Percentiles rank a stretch among this genome's conserved stretches.
Evolutionary conservation across 495 filamentous ascomycete species (phyloP).

Genomic region (Aspergillus taichungensis): DNA sequence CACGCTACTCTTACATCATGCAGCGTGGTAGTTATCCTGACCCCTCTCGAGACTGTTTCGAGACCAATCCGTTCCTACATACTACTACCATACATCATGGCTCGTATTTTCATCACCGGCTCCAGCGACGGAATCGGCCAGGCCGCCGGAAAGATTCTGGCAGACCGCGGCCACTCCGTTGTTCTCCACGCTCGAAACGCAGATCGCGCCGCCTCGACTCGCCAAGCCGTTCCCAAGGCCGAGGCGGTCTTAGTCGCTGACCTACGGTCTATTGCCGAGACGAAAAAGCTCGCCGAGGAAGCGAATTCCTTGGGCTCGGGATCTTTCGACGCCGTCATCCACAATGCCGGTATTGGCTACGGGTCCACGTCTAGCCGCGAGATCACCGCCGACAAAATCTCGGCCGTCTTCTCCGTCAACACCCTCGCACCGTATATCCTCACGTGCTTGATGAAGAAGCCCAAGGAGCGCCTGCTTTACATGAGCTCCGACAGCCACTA

Average conservation of each 20-base stretch:
- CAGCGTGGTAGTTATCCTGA: no score
- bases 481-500: constrained; percentile 44
- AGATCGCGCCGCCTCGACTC: constrained; percentile 36
- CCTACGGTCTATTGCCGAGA: constrained; percentile 41
- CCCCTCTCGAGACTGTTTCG: no score
- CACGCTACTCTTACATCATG: no score
- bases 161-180: constrained; percentile 44
- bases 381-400: constrained; percentile 38
- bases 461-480: constrained; percentile 40
- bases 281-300: constrained; percentile 41
- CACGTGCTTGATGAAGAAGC: constrained; percentile 42
- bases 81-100: constrained; percentile 21
- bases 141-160: constrained; percentile 39
- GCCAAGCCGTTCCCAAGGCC: constrained; percentile 37
- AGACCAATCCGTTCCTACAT: no score
- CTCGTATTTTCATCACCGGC: constrained; percentile 51
- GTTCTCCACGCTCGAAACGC: constrained; percentile 48
- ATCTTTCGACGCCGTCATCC: constrained; percentile 47
- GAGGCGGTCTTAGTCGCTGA: constrained; percentile 43
- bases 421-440: constrained; percentile 50
- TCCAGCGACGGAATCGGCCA: constrained; percentile 40
- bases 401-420: constrained; percentile 47
- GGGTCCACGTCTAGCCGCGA: constrained; percentile 22
- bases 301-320: constrained; percentile 33
- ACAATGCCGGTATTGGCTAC: constrained; percentile 47